Evolutionary conservation across 2,329 filamentous ascomycete species (phyloP), one percentile per base, ranked within the genome.

Genomic region (Pseudocercospora fijiensis): DNA sequence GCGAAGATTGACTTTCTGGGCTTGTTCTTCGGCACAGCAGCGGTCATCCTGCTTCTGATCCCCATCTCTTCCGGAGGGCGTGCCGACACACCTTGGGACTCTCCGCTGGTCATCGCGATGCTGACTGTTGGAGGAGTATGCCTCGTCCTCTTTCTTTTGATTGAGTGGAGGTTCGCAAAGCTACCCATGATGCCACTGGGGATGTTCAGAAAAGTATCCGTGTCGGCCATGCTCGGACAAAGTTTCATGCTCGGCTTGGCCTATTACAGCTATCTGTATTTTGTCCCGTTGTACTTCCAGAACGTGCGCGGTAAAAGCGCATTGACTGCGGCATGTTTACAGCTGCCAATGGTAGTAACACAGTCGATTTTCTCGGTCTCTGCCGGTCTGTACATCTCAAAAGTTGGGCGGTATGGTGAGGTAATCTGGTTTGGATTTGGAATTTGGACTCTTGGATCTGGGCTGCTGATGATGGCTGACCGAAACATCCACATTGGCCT

Each of bases 261-360:
- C 1, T 88, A 86, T 68, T 86, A 87, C 67, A 78, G 81, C 2
- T 82, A 82, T 62, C 75, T 88, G 1, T 88, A 87, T 73, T 88
- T 85, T 68, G 72, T 88, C 4, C 86, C 86, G 1, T 49, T 64
- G 0, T 89, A 86, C 72, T 84, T 85, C 51, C 85, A 88, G 67
- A 87, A 87, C 62, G 84, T 81, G 2, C 78, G 81, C 24, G 76
- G 77, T 27, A 77, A 76, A 70, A 76, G 76, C 2, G 77, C 81
- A 0, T 71, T 83, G 13, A 75, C 76, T 11, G 85, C 85, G 3
- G 86, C 85, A 1, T 77, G 78, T 7, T 74, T 86, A 28, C 81
- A 80, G 2, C 76, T 83, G 8, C 80, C 84, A 0, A 76, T 87
- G 65, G 80, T 85, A 8, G 73, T 76, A 18, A 74, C 76, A 7